Percentiles rank a stretch among this genome's conserved stretches.
Evolutionary conservation across 2,329 filamentous ascomycete genomes (phyloP).

Genomic region (Zymoseptoria tritici): DNA sequence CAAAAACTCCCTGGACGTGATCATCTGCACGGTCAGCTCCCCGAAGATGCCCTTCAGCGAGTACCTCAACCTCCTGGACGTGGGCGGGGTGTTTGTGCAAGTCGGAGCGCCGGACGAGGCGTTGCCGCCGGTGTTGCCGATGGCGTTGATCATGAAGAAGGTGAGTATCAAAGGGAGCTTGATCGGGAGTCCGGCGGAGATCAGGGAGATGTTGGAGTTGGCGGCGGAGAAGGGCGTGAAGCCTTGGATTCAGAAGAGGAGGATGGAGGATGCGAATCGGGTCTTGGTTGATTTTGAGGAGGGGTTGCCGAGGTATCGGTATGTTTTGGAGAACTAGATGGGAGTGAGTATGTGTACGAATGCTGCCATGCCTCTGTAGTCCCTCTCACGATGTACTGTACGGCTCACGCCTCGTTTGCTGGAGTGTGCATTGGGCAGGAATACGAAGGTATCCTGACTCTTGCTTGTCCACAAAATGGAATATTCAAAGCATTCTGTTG

Average conservation of each 20-base stretch:
- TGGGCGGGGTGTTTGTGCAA: constrained; percentile 57
- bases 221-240: constrained; percentile 51
- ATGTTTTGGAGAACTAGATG: constrained; percentile 15
- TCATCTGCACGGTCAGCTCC: constrained; percentile 51
- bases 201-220: constrained; percentile 54
- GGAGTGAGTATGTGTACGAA: too few species aligned
- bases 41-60: constrained; percentile 55
- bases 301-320: constrained; percentile 45
- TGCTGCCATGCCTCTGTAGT: too few species aligned
- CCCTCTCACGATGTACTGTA: too few species aligned
- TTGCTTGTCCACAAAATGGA: not conserved
- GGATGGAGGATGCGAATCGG: constrained; percentile 52
- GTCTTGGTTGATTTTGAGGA: constrained; percentile 50
- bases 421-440: not conserved
- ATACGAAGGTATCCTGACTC: too few species aligned
- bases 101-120: constrained; percentile 57
- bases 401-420: too few species aligned
- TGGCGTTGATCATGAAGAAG: constrained; percentile 52
- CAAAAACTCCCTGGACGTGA: constrained; percentile 48
- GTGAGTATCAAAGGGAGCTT: constrained; percentile 37
- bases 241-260: constrained; percentile 55
- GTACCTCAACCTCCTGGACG: constrained; percentile 50
- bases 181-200: constrained; percentile 50
- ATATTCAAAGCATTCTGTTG: not conserved
- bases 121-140: constrained; percentile 48